Evolutionary conservation across 1,139 yeast species (phyloP).

Genomic region (Saccharomyces pastorianus): DNA sequence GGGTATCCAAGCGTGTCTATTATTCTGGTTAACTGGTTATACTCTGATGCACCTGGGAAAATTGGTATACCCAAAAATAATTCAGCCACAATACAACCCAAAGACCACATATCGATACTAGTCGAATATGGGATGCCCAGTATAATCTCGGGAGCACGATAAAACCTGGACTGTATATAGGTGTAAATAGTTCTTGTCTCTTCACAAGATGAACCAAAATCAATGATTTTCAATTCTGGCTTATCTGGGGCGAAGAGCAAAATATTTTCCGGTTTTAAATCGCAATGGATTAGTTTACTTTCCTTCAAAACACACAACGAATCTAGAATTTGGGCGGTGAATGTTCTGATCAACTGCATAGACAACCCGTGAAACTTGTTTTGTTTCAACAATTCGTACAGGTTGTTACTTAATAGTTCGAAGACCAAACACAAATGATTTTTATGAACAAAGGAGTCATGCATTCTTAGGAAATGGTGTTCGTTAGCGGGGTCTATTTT

Average conservation of each 20-base stretch:
- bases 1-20: constrained; percentile 80
- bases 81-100: constrained; percentile 95
- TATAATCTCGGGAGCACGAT: constrained; percentile 92
- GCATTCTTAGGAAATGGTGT: constrained; percentile 66
- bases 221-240: constrained; percentile 87
- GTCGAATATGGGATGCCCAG: constrained; percentile 86
- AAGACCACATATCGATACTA: constrained; percentile 96
- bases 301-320: constrained; percentile 73
- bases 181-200: constrained; percentile 85
- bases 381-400: constrained; percentile 85
- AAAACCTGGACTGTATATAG: constrained; percentile 90
- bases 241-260: constrained; percentile 72
- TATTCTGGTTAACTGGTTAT: constrained; percentile 78
- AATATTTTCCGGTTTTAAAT: constrained; percentile 92
- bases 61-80: constrained; percentile 86
- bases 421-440: constrained; percentile 89
- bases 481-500: constrained; percentile 62
- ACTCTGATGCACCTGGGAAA: constrained; percentile 93
- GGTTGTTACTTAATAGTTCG: constrained; percentile 78
- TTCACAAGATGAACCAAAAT: constrained; percentile 94
- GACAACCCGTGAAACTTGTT: constrained; percentile 89
- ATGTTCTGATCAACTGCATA: constrained; percentile 67
- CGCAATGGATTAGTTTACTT: constrained; percentile 87
- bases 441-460: constrained; percentile 87
- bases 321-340: constrained; percentile 74